These are phyloP conservation scores for Ophiocytium majus DNA, from an alignment of 352 stramenopile species.

Conservation along the genomic window DNA sequence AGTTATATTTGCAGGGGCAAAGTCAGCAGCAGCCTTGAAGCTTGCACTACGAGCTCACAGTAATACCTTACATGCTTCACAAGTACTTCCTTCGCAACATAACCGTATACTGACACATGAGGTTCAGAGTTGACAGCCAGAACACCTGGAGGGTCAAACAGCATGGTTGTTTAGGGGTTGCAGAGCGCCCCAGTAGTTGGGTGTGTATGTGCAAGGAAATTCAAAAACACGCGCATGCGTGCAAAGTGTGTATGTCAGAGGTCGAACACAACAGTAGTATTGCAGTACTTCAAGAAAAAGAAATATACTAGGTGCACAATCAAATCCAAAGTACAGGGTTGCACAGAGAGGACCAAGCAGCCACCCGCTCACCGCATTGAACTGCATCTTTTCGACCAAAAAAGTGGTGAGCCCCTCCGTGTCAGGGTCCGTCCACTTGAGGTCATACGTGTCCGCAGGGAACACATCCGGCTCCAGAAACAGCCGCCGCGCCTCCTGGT, in stretches of 20 bases:
- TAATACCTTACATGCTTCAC: too few relatives aligned
- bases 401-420: conserved; percentile 46
- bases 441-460: conserved; percentile 33
- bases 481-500: conserved; percentile 40
- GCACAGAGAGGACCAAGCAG: too few relatives aligned
- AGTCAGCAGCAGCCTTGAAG: too few relatives aligned
- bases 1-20: too few relatives aligned
- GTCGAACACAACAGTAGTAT: neutral
- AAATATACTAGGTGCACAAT: neutral
- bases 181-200: too few relatives aligned
- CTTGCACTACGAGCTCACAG: too few relatives aligned
- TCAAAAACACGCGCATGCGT: neutral
- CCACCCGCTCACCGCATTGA: conserved; percentile 10
- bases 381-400: conserved; percentile 51
- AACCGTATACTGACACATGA: too few relatives aligned
- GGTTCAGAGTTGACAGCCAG: too few relatives aligned
- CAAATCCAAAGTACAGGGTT: neutral
- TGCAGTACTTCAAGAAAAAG: conserved; percentile 19
- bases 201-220: too few relatives aligned
- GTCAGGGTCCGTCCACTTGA: conserved; percentile 54
- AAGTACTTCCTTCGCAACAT: too few relatives aligned
- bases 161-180: too few relatives aligned
- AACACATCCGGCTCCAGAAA: conserved; percentile 52
- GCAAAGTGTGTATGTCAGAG: neutral
- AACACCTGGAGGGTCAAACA: too few relatives aligned